phyloP scores from a whole-genome alignment of 192 early-diverging fungal species.

The Backusella westeae region DNA sequence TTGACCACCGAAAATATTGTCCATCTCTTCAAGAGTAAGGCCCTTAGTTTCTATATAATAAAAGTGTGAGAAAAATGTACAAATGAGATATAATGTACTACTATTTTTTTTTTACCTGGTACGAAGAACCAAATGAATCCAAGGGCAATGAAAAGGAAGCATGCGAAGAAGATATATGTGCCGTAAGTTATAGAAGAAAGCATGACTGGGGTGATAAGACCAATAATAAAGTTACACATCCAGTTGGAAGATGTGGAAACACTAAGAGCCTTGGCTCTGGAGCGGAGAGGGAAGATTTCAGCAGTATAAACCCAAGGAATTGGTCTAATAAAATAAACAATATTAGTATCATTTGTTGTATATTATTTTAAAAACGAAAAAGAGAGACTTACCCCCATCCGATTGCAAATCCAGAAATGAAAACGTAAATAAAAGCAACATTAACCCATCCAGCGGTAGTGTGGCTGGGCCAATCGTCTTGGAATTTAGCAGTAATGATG shows the following conservation, averaged over 20 bases:
- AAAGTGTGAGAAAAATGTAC: background rate
- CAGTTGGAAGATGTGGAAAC: conserved; percentile 79
- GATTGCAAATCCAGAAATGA: conserved; percentile 67
- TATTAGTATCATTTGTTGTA: conserved; percentile 20
- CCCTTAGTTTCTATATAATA: conserved; percentile 57
- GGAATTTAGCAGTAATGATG: conserved; percentile 39
- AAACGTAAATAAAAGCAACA: conserved; percentile 69
- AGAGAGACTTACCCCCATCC: background rate
- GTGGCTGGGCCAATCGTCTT: conserved; percentile 31
- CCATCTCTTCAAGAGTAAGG: conserved; percentile 69
- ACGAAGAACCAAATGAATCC: conserved; percentile 59
- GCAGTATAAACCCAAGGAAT: conserved; percentile 65
- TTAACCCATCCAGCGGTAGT: conserved; percentile 27
- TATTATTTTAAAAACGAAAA: background rate
- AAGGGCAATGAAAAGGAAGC: conserved; percentile 45
- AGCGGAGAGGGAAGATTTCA: conserved; percentile 75
- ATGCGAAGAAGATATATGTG: conserved; percentile 60
- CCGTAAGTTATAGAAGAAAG: conserved; percentile 45
- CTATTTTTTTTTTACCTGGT: conserved; percentile 21
- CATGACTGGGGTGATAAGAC: conserved; percentile 62
- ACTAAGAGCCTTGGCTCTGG: conserved; percentile 77
- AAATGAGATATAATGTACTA: background rate
- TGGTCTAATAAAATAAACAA: conserved; percentile 35
- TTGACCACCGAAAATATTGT: conserved; percentile 55
- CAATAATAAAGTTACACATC: conserved; percentile 75